Evolutionary conservation across 495 filamentous ascomycete species (phyloP).

Genomic region (Trichoderma gamsii): DNA sequence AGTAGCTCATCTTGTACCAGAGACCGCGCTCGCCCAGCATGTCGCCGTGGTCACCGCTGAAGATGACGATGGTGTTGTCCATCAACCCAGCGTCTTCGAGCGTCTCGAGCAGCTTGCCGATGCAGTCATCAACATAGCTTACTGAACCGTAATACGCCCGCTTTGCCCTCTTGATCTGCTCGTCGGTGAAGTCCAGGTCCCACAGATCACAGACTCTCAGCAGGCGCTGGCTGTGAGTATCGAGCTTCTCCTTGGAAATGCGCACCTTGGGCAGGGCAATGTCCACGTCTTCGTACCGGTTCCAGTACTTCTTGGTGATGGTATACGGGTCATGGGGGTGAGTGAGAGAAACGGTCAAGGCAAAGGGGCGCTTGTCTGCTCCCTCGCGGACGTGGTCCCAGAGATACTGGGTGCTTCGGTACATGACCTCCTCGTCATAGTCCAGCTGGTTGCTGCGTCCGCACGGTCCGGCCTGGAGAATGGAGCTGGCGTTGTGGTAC

Average conservation of each 20-base stretch:
- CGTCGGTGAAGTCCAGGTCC: slow-evolving; percentile 68
- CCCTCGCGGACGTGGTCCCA: slow-evolving; percentile 73
- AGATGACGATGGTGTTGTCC: slow-evolving; percentile 78
- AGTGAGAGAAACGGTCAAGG: slow-evolving; percentile 80
- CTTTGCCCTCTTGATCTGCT: slow-evolving; percentile 70
- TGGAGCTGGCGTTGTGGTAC: slow-evolving; percentile 88
- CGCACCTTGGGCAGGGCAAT: slow-evolving; percentile 69
- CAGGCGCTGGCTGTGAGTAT: slow-evolving; percentile 73
- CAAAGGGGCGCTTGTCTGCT: slow-evolving; percentile 65
- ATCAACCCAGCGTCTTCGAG: slow-evolving; percentile 69
- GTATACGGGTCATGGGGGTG: slow-evolving; percentile 91
- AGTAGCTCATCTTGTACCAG: slow-evolving; percentile 96
- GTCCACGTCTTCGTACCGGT: slow-evolving; percentile 79
- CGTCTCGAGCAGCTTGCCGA: slow-evolving; percentile 68
- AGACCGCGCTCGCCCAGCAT: slow-evolving; percentile 86
- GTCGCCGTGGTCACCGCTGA: slow-evolving; percentile 85
- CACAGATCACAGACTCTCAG: slow-evolving; percentile 75
- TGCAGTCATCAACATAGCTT: slow-evolving; percentile 81
- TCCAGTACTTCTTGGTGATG: slow-evolving; percentile 83
- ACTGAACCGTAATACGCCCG: slow-evolving; percentile 85
- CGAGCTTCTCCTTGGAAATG: slow-evolving; percentile 71
- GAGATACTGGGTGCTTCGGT: slow-evolving; percentile 73
- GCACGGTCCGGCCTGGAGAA: slow-evolving; percentile 75
- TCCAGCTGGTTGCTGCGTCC: slow-evolving; percentile 89
- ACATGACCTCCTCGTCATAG: slow-evolving; percentile 90